Evolutionary conservation across 108 stramenopile genomes (phyloP).

Genomic region (Nitzschia inconspicua): DNA sequence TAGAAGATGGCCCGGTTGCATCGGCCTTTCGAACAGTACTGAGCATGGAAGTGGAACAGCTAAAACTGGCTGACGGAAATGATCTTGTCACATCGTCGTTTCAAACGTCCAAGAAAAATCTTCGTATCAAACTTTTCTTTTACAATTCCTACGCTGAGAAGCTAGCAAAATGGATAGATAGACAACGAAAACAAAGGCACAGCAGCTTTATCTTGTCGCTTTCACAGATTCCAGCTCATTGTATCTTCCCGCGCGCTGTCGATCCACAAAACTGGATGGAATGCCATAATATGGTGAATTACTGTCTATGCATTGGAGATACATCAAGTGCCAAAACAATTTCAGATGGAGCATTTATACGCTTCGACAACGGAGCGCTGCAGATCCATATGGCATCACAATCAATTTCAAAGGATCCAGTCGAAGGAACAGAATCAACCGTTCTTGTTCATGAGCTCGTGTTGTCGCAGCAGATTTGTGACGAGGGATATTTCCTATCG

Average conservation of each 20-base stretch:
- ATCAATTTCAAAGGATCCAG: too few relatives aligned
- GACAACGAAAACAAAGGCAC: neutral
- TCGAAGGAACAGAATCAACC: too few relatives aligned
- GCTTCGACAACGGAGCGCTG: too few relatives aligned
- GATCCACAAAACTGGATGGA: slow-evolving; percentile 27
- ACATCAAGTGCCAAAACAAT: slow-evolving; percentile 13
- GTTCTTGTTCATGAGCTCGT: too few relatives aligned
- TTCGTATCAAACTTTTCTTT: slow-evolving; percentile 51
- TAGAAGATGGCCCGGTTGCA: slow-evolving; percentile 64
- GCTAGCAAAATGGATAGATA: slow-evolving; percentile 26
- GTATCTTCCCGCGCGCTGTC: slow-evolving; percentile 44
- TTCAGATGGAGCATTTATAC: neutral
- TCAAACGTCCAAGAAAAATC: neutral
- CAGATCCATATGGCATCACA: too few relatives aligned
- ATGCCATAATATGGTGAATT: slow-evolving; percentile 14
- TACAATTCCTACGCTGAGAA: slow-evolving; percentile 58
- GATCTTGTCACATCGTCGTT: slow-evolving; percentile 1
- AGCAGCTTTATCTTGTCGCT: slow-evolving; percentile 11
- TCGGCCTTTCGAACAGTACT: slow-evolving; percentile 44
- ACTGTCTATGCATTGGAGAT: slow-evolving; percentile 75
- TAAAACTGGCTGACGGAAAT: neutral
- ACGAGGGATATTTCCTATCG: too few relatives aligned
- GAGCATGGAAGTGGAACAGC: slow-evolving; percentile 51
- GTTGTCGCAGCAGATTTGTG: too few relatives aligned
- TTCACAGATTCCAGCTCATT: slow-evolving; percentile 49